phyloP scores from a whole-genome alignment of 768 basidiomycete genomes.

The Russula ochroleuca region DNA sequence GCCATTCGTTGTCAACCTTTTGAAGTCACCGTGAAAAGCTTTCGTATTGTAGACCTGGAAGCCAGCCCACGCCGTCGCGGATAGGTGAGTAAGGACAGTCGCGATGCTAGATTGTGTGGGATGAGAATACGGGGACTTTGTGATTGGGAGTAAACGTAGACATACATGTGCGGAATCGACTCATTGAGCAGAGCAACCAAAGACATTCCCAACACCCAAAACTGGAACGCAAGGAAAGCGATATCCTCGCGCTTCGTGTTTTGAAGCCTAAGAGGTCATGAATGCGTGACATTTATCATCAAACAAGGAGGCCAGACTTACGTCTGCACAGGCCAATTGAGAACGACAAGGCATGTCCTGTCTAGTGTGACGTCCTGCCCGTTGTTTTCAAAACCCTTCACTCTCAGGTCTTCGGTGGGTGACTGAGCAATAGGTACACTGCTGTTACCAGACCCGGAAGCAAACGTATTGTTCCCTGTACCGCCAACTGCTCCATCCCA shows the following conservation, averaged over 20 bases:
- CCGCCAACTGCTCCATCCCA: conserved; percentile 44
- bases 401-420: too few relatives aligned
- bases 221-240: conserved; percentile 71
- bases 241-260: conserved; percentile 76
- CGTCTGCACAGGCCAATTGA: conserved; percentile 69
- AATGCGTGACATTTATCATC: conserved; percentile 15
- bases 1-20: conserved; percentile 54
- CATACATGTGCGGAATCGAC: conserved; percentile 69
- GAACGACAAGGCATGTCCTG: conserved; percentile 49
- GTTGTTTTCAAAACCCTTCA: conserved; percentile 36
- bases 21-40: conserved; percentile 53
- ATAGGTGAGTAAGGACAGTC: conserved; percentile 64
- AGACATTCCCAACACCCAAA: conserved; percentile 79
- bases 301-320: conserved; percentile 36
- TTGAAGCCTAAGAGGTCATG: conserved; percentile 44
- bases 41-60: conserved; percentile 62
- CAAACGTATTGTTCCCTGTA: background rate
- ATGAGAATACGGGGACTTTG: conserved; percentile 3
- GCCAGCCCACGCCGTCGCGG: conserved; percentile 68
- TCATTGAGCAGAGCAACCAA: conserved; percentile 67
- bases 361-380: conserved; percentile 40
- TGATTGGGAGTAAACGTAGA: background rate
- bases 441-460: conserved; percentile 24
- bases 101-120: conserved; percentile 42
- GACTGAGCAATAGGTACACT: background rate